Conservation (phyloP, 441 rosid species). For the Jatropha podagrica region DNA sequence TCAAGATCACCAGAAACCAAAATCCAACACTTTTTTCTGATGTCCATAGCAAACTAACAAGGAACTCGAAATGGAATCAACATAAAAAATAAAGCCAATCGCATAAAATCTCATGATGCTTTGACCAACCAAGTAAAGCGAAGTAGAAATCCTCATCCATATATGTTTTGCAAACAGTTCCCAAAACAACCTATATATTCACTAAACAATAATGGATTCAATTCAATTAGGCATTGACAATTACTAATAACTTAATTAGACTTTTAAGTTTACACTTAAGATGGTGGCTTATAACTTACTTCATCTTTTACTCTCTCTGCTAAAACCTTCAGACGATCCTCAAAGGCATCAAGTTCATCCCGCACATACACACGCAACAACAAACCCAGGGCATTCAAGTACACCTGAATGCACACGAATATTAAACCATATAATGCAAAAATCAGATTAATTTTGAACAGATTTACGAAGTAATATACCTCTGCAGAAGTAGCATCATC, state of each 20-base stretch:
- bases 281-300: conserved; percentile 38
- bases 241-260: background rate
- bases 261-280: background rate
- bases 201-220: background rate
- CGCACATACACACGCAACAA: conserved; percentile 60
- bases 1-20: background rate
- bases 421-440: conserved; percentile 16
- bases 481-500: conserved; percentile 51
- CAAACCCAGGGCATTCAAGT: conserved; percentile 80
- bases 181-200: background rate
- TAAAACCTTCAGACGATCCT: conserved; percentile 53
- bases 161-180: conserved; percentile 5
- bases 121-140: background rate
- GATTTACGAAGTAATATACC: conserved; percentile 32
- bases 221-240: background rate
- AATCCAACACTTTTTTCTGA: background rate
- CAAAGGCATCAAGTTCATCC: conserved; percentile 46
- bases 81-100: background rate
- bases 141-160: background rate
- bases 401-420: conserved; percentile 47
- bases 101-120: background rate
- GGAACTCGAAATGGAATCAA: background rate
- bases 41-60: background rate
- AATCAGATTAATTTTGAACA: background rate
- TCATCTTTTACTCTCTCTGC: conserved; percentile 47